Base-by-base conservation (phyloP, 2,329 filamentous ascomycete genomes). In the Boeremia lycopersici region DNA sequence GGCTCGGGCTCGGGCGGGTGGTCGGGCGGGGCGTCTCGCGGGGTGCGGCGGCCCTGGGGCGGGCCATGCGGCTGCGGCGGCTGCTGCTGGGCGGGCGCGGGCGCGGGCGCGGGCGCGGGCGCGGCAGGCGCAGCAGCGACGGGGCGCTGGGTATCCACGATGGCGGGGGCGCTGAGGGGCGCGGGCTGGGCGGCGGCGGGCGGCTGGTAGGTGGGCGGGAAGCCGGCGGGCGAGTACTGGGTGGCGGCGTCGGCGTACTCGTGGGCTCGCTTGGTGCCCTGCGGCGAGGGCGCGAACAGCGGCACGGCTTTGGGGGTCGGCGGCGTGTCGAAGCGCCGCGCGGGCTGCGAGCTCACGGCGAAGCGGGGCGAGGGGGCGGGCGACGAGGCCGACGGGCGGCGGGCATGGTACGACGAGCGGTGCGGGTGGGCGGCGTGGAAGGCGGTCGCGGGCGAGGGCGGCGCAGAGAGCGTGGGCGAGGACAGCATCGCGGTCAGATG, bases 141-240 rank as follows among this genome's bases (percentile, higher is more conserved):
- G 64, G 53, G 6, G 64, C 25, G 51, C 29, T 17, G 54, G 48
- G 42, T 42, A 46, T 68, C 65, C 46, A 60, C 60, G 50, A 62
- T 61, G 41, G 63, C 58, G 35, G 60, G 48, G 17, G 62, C 50
- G 55, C 50, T 60, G 41, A 60, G 41, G 15, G 51, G 51, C 8
- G 41, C 29, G n/a, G 33, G 7, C 25, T 47, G 48, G 41, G 59
- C 43, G 30, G 19, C 45, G 10, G 30, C 25, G 10, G 56, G 44
- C 2, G 67, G 67, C 17, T 61, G 68, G 48, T 73, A 75, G 48
- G 80, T 79, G 56, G 79, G 75, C 60, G 81, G 76, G 48, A 69
- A 75, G 54, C 75, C 76, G 52, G 79, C 76, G 39, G 81, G 81
- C 38, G 81, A 82, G 69, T 84, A 85, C 69, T 85, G 82, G 31